Evolutionary conservation across 305 asterid genomes (phyloP).

Genomic region (Solanum hybrid): DNA sequence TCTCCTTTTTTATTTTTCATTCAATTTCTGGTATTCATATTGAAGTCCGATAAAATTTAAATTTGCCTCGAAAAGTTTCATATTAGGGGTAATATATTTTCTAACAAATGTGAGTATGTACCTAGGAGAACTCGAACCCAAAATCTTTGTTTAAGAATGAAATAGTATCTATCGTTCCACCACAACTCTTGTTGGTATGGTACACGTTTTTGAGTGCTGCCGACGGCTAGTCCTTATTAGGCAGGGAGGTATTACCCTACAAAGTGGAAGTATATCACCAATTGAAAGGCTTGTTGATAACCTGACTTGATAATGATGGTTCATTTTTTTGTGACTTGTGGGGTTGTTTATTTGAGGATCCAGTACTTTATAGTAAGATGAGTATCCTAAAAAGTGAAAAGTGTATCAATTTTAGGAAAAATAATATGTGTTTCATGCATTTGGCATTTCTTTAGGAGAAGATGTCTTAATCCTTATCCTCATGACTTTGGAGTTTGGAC

Average conservation of each 20-base stretch:
- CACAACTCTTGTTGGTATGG: not conserved
- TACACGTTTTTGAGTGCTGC: not conserved
- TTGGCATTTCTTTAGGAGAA: not conserved
- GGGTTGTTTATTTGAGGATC: not conserved
- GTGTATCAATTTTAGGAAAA: not conserved
- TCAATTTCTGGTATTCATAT: not conserved
- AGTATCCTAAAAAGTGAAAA: not conserved
- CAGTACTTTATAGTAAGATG: not conserved
- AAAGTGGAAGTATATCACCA: not conserved
- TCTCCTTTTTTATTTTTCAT: not conserved
- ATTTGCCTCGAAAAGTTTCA: not conserved
- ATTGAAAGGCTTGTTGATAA: not conserved
- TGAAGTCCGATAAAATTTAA: not conserved
- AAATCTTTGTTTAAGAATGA: not conserved
- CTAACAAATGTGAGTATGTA: not conserved
- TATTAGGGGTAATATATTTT: rapidly evolving
- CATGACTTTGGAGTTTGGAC: not conserved
- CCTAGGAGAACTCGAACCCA: not conserved
- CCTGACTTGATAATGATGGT: not conserved
- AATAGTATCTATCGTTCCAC: not conserved
- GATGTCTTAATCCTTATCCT: not conserved
- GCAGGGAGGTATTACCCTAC: not conserved
- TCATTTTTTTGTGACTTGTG: not conserved
- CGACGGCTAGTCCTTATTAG: not conserved
- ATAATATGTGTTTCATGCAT: not conserved